Conservation (phyloP, 805 yeast genomes). For the Candida ovalis region DNA sequence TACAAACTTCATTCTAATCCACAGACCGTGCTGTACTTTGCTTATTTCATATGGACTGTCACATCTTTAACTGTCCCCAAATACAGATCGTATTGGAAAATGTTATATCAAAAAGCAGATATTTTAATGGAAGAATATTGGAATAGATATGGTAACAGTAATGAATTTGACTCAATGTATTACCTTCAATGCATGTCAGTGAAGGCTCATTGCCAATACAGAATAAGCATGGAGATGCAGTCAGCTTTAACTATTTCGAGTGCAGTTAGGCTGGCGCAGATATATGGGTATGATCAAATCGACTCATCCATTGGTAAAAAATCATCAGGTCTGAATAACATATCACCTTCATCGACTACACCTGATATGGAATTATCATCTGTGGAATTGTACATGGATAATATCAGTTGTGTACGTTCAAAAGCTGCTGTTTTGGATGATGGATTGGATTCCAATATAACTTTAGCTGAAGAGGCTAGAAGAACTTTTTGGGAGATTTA, state of each 20-base stretch:
- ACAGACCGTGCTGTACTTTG: constrained; percentile 13
- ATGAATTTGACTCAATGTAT: constrained; percentile 19
- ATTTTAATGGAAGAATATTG: constrained; percentile 16
- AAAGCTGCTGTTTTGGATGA: constrained; percentile 12
- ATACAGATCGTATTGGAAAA: constrained; percentile 14
- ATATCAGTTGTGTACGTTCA: background rate
- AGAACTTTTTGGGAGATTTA: constrained; percentile 32
- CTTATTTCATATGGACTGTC: constrained; percentile 24
- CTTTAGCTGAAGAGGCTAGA: constrained; percentile 28
- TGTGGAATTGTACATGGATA: background rate
- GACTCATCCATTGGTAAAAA: constrained; percentile 18
- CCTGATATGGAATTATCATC: background rate
- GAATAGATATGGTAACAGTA: constrained; percentile 12
- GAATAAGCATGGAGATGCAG: constrained; percentile 23
- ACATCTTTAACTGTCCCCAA: constrained; percentile 16
- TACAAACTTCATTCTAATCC: constrained; percentile 19
- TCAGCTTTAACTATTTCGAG: constrained; percentile 26
- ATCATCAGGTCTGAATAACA: background rate
- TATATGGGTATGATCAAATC: constrained; percentile 29
- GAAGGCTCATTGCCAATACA: constrained; percentile 27
- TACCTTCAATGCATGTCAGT: constrained; percentile 23
- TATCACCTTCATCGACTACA: background rate
- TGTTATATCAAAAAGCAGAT: constrained; percentile 17
- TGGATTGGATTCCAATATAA: constrained; percentile 21
- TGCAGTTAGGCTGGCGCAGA: constrained; percentile 27